These are phyloP conservation scores for Wakefieldia striispora DNA, from an alignment of 768 basidiomycete species.

Conservation along the genomic window DNA sequence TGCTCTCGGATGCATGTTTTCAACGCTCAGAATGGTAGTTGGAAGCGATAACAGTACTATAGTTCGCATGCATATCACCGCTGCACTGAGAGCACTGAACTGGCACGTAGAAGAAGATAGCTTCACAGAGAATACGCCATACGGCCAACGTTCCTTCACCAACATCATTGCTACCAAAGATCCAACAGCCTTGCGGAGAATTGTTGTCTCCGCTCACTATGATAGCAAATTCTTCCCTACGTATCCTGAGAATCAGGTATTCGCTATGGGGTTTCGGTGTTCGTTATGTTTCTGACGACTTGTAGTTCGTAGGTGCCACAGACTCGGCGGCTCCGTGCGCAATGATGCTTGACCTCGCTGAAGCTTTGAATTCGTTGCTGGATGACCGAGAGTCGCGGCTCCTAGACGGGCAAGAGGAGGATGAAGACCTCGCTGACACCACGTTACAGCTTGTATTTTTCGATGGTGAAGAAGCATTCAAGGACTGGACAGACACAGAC, in stretches of 20 bases:
- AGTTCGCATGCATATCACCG: constrained; percentile 80
- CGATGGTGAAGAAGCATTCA: constrained; percentile 97
- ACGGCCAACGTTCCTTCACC: constrained; percentile 74
- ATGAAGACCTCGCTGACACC: constrained; percentile 78
- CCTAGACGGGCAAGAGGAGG: constrained; percentile 55
- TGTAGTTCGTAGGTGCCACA: constrained; percentile 92
- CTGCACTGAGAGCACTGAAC: constrained; percentile 63
- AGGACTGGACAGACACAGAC: constrained; percentile 83
- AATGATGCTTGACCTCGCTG: constrained; percentile 90
- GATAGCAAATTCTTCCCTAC: constrained; percentile 86
- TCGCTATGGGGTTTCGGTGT: constrained; percentile 12
- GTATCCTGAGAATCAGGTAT: constrained; percentile 73
- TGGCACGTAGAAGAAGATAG: constrained; percentile 89
- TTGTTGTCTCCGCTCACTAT: constrained; percentile 90
- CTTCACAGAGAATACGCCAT: constrained; percentile 78
- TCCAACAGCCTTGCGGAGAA: constrained; percentile 72
- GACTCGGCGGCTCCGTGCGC: constrained; percentile 97
- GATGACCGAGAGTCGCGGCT: constrained; percentile 55
- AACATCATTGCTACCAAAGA: constrained; percentile 97
- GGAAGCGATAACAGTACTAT: constrained; percentile 76
- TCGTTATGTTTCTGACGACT: constrained; percentile 10
- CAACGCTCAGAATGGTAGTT: constrained; percentile 37
- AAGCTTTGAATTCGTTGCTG: constrained; percentile 72
- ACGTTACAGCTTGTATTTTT: constrained; percentile 94
- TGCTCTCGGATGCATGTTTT: background rate